phyloP scores from a whole-genome alignment of 140 eudicot species.

The Anethum foeniculum region DNA sequence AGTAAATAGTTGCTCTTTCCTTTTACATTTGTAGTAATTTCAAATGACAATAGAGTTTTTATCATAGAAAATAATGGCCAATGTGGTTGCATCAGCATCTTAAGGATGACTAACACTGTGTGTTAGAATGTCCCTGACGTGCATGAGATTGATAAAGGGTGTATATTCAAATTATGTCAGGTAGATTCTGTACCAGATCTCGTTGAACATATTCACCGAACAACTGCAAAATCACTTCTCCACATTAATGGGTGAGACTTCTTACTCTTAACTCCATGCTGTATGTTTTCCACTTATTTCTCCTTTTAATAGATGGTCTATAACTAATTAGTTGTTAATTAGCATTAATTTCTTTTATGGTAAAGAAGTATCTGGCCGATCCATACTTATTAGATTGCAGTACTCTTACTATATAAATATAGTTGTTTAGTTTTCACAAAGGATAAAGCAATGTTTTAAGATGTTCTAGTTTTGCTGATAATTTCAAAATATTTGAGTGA shows the following conservation, averaged over 20 bases:
- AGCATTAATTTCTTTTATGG: background rate
- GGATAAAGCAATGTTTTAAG: background rate
- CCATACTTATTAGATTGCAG: background rate
- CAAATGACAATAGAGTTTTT: no score
- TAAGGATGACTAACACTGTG: background rate
- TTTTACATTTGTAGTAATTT: background rate
- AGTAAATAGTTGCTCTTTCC: background rate
- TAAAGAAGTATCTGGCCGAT: background rate
- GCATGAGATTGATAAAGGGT: slow-evolving; percentile 7
- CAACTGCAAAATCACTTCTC: slow-evolving; percentile 86
- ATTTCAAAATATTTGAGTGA: background rate
- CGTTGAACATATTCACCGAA: slow-evolving; percentile 67
- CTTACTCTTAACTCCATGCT: background rate
- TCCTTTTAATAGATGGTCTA: background rate
- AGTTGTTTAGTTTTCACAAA: background rate
- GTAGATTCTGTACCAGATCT: slow-evolving; percentile 92
- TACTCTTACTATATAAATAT: background rate
- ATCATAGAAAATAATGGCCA: background rate
- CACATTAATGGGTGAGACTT: slow-evolving; percentile 74
- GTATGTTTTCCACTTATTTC: background rate
- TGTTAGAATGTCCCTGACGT: background rate
- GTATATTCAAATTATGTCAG: slow-evolving; percentile 33
- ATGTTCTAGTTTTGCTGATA: background rate
- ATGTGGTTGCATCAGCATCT: background rate
- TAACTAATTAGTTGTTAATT: background rate